Percentiles rank a stretch among this genome's conserved stretches.
phyloP scores from a whole-genome alignment of 1,284 basidiomycete genomes.

The Heterobasidion parviporum region DNA sequence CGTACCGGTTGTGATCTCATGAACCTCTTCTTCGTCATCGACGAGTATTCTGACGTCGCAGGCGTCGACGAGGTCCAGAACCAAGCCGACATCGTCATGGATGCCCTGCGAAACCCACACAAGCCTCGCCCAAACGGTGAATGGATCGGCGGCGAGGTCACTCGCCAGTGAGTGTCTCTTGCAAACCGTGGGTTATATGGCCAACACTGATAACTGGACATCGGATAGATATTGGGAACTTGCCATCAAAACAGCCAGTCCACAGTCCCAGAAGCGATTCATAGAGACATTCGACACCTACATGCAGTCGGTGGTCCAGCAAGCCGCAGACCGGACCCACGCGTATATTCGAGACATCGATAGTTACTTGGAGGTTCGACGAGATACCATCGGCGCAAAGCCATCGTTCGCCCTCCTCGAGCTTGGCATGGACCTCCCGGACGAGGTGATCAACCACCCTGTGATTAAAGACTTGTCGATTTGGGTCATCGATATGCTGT shows the following conservation, averaged over 20 bases:
- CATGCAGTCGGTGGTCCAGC: slow-evolving; percentile 29
- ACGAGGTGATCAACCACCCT: slow-evolving; percentile 31
- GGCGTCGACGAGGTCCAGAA: slow-evolving; percentile 11
- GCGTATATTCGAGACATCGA: slow-evolving; percentile 25
- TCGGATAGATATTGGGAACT: slow-evolving; percentile 29
- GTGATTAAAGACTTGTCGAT: slow-evolving; percentile 25
- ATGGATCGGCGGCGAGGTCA: slow-evolving; percentile 16
- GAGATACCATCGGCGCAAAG: slow-evolving; percentile 33
- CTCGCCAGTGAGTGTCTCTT: slow-evolving; percentile 17
- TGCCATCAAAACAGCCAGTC: slow-evolving; percentile 24
- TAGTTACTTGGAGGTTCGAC: slow-evolving; percentile 29
- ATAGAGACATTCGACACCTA: slow-evolving; percentile 29
- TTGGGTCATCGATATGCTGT: slow-evolving; percentile 30
- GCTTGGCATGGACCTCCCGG: slow-evolving; percentile 29
- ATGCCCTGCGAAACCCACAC: slow-evolving; percentile 20
- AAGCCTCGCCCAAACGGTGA: slow-evolving; percentile 18
- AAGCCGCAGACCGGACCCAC: slow-evolving; percentile 30
- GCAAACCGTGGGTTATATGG: background rate
- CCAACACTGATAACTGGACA: background rate
- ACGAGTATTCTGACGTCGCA: slow-evolving; percentile 26
- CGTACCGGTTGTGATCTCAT: slow-evolving; percentile 22
- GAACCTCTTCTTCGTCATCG: slow-evolving; percentile 27
- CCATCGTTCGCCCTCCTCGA: slow-evolving; percentile 32
- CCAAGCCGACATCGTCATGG: slow-evolving; percentile 22
- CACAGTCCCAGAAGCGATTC: slow-evolving; percentile 28